These are phyloP conservation scores for Symbiotaphrina buchneri DNA, from an alignment of 495 filamentous ascomycete species.

Conservation along the genomic window DNA sequence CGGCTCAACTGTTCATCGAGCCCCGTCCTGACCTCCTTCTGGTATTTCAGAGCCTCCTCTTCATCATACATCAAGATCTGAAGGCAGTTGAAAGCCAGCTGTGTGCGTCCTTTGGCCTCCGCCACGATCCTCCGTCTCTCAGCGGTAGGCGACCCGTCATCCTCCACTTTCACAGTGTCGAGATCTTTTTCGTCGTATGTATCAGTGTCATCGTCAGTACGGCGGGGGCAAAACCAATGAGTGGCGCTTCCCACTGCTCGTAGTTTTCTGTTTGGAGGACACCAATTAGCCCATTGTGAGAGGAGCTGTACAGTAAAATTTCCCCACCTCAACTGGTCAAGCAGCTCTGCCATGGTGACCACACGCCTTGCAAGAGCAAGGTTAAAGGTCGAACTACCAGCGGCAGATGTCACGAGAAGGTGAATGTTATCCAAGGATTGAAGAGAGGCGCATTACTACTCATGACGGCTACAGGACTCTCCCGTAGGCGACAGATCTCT, in stretches of 20 bases:
- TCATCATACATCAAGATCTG: slow-evolving; percentile 43
- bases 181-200: slow-evolving; percentile 3
- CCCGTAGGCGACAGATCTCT: too few relatives aligned
- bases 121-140: slow-evolving; percentile 13
- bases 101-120: slow-evolving; percentile 25
- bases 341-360: too few relatives aligned
- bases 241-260: not conserved
- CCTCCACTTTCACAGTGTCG: not conserved
- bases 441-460: too few relatives aligned
- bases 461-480: too few relatives aligned
- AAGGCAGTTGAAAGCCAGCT: slow-evolving; percentile 36
- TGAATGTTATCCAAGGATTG: too few relatives aligned
- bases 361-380: too few relatives aligned
- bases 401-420: too few relatives aligned
- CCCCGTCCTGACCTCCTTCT: slow-evolving; percentile 30
- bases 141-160: not conserved
- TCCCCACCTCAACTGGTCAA: too few relatives aligned
- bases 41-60: slow-evolving; percentile 33
- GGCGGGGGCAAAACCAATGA: slow-evolving; percentile 6
- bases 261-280: slow-evolving; percentile 2
- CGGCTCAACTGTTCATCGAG: slow-evolving; percentile 31
- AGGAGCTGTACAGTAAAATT: too few relatives aligned
- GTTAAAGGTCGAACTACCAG: too few relatives aligned
- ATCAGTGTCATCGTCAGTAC: slow-evolving; percentile 2
- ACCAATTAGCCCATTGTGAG: not conserved